Conservation (phyloP, 768 basidiomycete species). For the Nevesoporus exiguus region DNA sequence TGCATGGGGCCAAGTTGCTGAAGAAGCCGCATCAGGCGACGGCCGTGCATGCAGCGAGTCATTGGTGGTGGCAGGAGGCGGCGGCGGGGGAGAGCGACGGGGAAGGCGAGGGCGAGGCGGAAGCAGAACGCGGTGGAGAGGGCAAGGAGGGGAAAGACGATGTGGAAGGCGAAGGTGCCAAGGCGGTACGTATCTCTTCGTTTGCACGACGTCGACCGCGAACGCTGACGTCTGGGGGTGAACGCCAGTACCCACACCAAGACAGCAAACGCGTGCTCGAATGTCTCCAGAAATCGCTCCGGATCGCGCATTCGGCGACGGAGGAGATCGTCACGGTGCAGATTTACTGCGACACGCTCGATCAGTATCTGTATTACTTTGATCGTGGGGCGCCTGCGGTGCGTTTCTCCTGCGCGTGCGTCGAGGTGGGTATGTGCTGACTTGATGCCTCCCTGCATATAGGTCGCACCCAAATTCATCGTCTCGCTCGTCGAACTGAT, state of each 20-base stretch:
- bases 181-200: constrained; percentile 45
- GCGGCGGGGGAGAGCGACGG: constrained; percentile 42
- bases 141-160: constrained; percentile 21
- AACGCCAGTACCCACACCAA: constrained; percentile 69
- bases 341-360: constrained; percentile 92
- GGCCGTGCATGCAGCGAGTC: constrained; percentile 91
- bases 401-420: no score
- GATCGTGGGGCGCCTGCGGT: constrained; percentile 92
- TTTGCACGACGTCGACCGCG: constrained; percentile 9
- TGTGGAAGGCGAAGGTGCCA: constrained; percentile 44
- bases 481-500: constrained; percentile 96
- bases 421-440: no score
- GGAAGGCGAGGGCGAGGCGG: constrained; percentile 6
- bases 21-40: constrained; percentile 99
- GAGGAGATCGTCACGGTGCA: constrained; percentile 97
- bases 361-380: constrained; percentile 94
- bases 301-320: constrained; percentile 94
- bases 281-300: constrained; percentile 93
- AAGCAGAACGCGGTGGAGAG: background rate
- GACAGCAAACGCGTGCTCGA: constrained; percentile 98
- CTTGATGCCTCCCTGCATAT: constrained; percentile 31
- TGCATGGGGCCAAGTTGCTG: constrained; percentile 92
- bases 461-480: constrained; percentile 95
- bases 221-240: no score
- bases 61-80: constrained; percentile 95